A percentile compares a stretch with the other conserved stretches of the same genome.
Conservation (phyloP, 78 protist species). For the Dictyostelium citrinum region DNA sequence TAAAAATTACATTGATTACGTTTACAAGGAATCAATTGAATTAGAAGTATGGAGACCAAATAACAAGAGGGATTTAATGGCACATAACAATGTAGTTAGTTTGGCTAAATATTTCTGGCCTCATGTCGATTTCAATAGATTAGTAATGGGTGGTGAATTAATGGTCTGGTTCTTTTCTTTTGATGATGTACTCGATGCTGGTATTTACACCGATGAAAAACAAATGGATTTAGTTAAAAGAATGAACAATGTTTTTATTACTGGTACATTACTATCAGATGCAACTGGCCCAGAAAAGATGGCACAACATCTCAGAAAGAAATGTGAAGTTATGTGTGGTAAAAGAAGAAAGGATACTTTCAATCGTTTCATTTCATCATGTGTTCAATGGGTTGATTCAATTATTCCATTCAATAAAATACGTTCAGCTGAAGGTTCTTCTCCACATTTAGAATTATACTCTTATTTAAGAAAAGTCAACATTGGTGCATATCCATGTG, state of each 20-base stretch:
- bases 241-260: conserved; percentile 39
- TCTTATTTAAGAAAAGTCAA: conserved; percentile 56
- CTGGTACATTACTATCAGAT: conserved; percentile 20
- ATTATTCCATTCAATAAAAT: conserved; percentile 67
- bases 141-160: conserved; percentile 73
- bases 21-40: conserved; percentile 45
- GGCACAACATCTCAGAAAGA: conserved; percentile 8
- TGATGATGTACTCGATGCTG: conserved; percentile 67
- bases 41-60: conserved; percentile 60
- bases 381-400: conserved; percentile 76
- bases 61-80: conserved; percentile 45
- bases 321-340: conserved; percentile 67
- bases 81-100: conserved; percentile 52
- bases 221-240: conserved; percentile 24
- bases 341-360: conserved; percentile 41
- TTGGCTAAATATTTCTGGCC: conserved; percentile 67
- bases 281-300: conserved; percentile 70
- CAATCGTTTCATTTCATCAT: conserved; percentile 55
- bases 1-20: conserved; percentile 29
- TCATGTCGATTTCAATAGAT: conserved; percentile 41
- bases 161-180: conserved; percentile 67
- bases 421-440: background rate
- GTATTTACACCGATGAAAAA: conserved; percentile 28
- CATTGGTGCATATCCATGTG: conserved; percentile 76
- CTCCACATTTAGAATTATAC: conserved; percentile 67